Evolutionary conservation across 1,284 basidiomycete genomes (phyloP), one percentile per base, ranked within the genome.

Genomic region (Heterobasidion annosum): DNA sequence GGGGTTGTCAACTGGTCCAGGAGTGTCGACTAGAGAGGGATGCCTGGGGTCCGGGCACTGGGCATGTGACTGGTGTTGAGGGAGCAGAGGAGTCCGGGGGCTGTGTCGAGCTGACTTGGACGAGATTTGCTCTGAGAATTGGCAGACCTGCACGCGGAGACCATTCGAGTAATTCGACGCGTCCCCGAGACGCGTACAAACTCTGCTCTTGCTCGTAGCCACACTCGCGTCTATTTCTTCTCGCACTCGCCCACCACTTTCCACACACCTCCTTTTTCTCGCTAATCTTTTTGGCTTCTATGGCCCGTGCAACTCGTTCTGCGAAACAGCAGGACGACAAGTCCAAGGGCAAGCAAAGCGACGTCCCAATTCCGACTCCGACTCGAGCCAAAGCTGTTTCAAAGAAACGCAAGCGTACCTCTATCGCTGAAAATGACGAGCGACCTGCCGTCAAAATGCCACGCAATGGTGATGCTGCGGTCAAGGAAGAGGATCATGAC

Each of bases 271-370:
- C 52, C 45, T 48, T 45, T 51, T 43, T 52, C 55, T 58, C 18
- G 47, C 51, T 53, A 25, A 9, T 19, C 40, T 37, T 48, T 47
- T 37, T 55, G 33, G 25, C 54, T 33, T 53, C 60, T 61, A 85
- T 88, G 86, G 85, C 84, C 57, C 75, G 86, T 58, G 76, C 85
- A 64, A 88, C 85, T 67, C 82, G 85, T 63, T 85, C 85, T 58
- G 70, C 75, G 19, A 68, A 74, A 56, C 70, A 72, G 56, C 68
- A 72, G 45, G 68, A 73, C 16, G 57, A 58, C 44, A 50, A 54
- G 10, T 18, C 52, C 58, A 67, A 73, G 60, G 71, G 70, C 53
- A 55, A 58, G 10, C 33, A 57, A 15, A 62, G 64, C 10, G 51
- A 52, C n/a, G 44, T 35, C 34, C 55, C 61, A 34, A 54, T 63